These are phyloP conservation scores for Kurtzmaniella cleridarum DNA, from an alignment of 805 yeast species.

Conservation along the genomic window DNA sequence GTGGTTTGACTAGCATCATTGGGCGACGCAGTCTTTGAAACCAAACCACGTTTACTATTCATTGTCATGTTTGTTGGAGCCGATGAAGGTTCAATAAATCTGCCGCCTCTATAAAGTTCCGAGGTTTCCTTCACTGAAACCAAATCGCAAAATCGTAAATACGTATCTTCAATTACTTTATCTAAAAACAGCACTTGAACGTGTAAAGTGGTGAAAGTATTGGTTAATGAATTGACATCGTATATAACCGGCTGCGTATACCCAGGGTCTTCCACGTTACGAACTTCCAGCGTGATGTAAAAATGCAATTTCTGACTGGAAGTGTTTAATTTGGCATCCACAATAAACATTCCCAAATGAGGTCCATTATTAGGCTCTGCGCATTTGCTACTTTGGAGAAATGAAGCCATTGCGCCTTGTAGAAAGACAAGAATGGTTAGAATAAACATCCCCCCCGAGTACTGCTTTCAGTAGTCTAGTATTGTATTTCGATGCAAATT, in stretches of 20 bases:
- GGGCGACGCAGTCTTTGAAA: neutral
- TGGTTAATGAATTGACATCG: conserved; percentile 42
- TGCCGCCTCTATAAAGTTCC: conserved; percentile 18
- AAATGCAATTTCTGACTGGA: conserved; percentile 24
- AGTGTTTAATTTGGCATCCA: conserved; percentile 32
- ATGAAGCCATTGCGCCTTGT: conserved; percentile 12
- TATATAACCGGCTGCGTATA: conserved; percentile 18
- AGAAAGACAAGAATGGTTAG: conserved; percentile 6
- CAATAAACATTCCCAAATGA: conserved; percentile 20
- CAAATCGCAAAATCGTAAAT: conserved; percentile 39
- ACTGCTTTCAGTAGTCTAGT: conserved; percentile 4
- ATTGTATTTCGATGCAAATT: too few relatives aligned
- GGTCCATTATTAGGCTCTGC: conserved; percentile 3
- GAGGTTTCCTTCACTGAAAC: conserved; percentile 33
- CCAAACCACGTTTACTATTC: neutral
- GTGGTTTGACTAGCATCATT: neutral
- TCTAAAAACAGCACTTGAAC: conserved; percentile 41
- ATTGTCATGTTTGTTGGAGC: neutral
- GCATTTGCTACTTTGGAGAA: conserved; percentile 18
- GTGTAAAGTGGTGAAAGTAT: conserved; percentile 45
- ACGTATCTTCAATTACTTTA: conserved; percentile 32
- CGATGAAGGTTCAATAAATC: conserved; percentile 10
- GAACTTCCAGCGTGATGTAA: conserved; percentile 29
- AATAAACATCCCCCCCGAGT: conserved; percentile 7
- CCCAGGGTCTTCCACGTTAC: conserved; percentile 1